Evolutionary conservation across 2,329 filamentous ascomycete genomes (phyloP), one percentile per base, ranked within the genome.

Genomic region (Hymenoscyphus scutula): DNA sequence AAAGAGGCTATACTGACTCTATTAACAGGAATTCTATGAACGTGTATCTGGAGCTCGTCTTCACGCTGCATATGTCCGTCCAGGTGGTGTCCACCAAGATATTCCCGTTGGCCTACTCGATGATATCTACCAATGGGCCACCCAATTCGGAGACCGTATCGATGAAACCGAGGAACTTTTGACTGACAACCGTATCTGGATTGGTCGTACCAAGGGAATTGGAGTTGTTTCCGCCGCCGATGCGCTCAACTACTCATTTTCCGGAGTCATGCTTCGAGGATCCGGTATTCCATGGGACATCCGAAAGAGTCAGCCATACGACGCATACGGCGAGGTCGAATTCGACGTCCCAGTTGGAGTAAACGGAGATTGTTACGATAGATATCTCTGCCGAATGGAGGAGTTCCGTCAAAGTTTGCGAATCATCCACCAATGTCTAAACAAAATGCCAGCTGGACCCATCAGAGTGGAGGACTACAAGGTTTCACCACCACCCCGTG

Each of bases 41-140:
- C 92, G 95, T 82, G 96, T 99, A 64, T 99, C 95, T 48, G 95
- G 95, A 76, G 95, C 95, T 71, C 95, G 95, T 82, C 87, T 99
- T 59, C 95, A 99, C 80, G 91, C 95, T 64, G 95, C 95, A 72
- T 99, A 99, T 76, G 90, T 99, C 72, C 91, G 95, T 72, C 95
- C 95, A 56, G 95, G 95, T 73, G 95, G 95, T 79, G 95, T 99
- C 61, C 91, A 92, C 74, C 93, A 98, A 79, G 95, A 99, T 81
- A 84, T 99, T 54, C 95, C 95, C 32, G 75, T 97, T 64, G 95
- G 95, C 69, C 88, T 99, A 54, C 87, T 99, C 58, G 96, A 99
- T 76, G 95, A 99, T 76, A 99, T 99, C 74, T 98, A 99, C 82
- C 94, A 98, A 80, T 99, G 95, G 95, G 95, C 95, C 17, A 99